Evolutionary conservation across 1,139 yeast genomes (phyloP).

Genomic region (Scheffersomyces illinoinensis): DNA sequence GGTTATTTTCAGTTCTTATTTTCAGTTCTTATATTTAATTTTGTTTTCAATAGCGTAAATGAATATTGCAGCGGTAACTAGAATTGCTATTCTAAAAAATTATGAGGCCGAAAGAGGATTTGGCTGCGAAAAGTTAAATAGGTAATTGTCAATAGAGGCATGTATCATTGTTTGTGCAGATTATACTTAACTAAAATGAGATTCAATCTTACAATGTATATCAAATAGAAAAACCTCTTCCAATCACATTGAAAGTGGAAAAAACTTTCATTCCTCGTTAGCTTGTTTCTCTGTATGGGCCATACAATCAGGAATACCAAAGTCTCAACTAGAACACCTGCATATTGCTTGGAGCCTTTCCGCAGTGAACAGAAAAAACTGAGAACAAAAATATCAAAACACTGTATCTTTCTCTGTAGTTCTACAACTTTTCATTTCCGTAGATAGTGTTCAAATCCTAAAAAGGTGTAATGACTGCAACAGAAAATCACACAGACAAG

Average conservation of each 20-base stretch:
- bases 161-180: too few species aligned
- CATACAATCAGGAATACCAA: too few species aligned
- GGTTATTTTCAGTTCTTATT: neutral
- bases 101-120: neutral
- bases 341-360: neutral
- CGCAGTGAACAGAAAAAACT: neutral
- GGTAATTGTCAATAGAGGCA: too few species aligned
- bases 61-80: neutral
- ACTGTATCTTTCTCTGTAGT: neutral
- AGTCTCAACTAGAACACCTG: neutral
- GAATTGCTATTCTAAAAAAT: neutral
- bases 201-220: too few species aligned
- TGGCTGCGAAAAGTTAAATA: neutral
- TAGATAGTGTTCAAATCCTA: neutral
- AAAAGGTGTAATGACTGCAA: neutral
- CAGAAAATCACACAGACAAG: neutral
- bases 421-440: neutral
- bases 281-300: too few species aligned
- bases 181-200: too few species aligned
- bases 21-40: neutral
- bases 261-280: too few species aligned
- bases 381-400: neutral
- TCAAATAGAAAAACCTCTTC: too few species aligned
- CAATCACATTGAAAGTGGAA: too few species aligned
- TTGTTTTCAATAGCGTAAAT: neutral